These are phyloP conservation scores for Boletus reticulatus DNA, from an alignment of 768 basidiomycete species.

Conservation along the genomic window DNA sequence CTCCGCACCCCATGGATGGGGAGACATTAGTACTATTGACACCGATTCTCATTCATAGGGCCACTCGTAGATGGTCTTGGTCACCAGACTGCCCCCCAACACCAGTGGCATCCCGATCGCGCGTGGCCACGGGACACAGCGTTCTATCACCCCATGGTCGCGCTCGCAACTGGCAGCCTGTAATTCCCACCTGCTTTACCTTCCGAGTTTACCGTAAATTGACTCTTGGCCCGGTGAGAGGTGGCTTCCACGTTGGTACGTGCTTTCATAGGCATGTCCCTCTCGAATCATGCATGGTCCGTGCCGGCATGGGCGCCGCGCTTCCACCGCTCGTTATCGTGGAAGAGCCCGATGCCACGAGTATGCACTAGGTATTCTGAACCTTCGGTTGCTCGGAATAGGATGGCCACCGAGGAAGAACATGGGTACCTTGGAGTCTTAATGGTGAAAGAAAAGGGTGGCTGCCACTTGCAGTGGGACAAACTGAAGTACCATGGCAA, in stretches of 20 bases:
- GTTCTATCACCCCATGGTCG: too few relatives aligned
- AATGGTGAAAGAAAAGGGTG: not conserved
- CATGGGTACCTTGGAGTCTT: not conserved
- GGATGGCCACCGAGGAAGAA: not conserved
- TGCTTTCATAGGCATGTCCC: not conserved
- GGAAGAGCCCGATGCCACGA: not conserved
- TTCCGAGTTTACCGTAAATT: constrained; percentile 5
- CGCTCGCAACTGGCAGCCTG: too few relatives aligned
- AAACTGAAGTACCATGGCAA: too few relatives aligned
- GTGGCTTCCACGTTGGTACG: constrained; percentile 7
- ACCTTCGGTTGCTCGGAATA: not conserved
- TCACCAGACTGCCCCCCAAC: too few relatives aligned
- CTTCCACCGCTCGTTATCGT: not conserved
- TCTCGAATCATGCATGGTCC: not conserved
- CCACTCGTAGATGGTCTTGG: too few relatives aligned
- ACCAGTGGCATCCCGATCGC: too few relatives aligned
- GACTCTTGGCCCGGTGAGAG: not conserved
- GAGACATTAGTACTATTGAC: too few relatives aligned
- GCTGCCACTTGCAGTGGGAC: not conserved
- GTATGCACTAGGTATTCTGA: constrained; percentile 6
- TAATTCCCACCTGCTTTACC: not conserved
- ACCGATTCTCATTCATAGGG: too few relatives aligned
- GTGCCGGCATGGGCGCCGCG: constrained; percentile 3
- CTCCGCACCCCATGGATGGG: too few relatives aligned
- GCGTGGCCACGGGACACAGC: too few relatives aligned